Base-by-base conservation (phyloP, 2,329 filamentous ascomycete species). In the Botrytis tulipae region DNA sequence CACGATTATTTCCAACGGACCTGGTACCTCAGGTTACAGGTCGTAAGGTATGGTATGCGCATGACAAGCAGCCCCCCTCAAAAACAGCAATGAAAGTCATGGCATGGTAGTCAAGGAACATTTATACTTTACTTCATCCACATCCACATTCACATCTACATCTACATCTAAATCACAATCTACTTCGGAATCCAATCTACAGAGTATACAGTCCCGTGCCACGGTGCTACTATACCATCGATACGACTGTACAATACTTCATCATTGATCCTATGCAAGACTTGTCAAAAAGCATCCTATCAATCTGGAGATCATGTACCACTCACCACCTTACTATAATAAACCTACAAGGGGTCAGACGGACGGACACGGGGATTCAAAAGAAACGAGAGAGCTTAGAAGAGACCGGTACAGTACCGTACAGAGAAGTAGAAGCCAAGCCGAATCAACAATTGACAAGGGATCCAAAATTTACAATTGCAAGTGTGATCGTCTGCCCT, bases 401-500 rank as follows among this genome's bases (percentile, higher is more conserved):
- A 40, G 40, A 12, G 40, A 42, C 61, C 61, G 61, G 61, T 54
- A 54, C 51, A n/a, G 25, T n/a, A n/a, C 48, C n/a, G 16, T 51
- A 10, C 37, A 42, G 37, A 25, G 42, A 63, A 29, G 25, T 6
- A 42, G 25, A 51, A 42, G 25, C 37, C 37, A 63, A 42, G 61
- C n/a, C 61, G 35, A 63, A 29, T 18, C 29, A 32, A 44, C 37
- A 63, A 44, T 4, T 32, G 40, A 63, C 40, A 22, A 63, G 61
- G 61, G 51, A 54, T 54, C 51, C 25, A 8, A 29, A 29, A 42
- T n/a, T 40, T 20, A 62, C 60, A 20, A 37, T 42, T 8, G 32
- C 10, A n/a, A 68, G 20, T 51, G 44, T 68, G 65, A 68, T 68
- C 65, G 65, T 68, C 65, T 68, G 44, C 65, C 65, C 44, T 68